Percentiles rank a stretch among this genome's conserved stretches.
phyloP scores from a whole-genome alignment of 208 protist genomes.

The Crithidia bombi region DNA sequence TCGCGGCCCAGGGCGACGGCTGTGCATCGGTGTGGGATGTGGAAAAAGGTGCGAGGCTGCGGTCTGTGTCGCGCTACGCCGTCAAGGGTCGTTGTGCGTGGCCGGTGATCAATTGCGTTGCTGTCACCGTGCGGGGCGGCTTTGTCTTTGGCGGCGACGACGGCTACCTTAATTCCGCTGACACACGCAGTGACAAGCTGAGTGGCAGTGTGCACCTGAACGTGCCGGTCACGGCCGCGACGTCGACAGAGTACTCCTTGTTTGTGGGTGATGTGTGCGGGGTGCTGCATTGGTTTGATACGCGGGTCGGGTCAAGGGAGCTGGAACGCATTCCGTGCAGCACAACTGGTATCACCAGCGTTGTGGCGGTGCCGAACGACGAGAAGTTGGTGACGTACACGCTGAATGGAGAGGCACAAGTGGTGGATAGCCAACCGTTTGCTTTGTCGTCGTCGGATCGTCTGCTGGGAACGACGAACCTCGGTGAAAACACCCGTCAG shows the following conservation, averaged over 20 bases:
- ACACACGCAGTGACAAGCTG: conserved; percentile 27
- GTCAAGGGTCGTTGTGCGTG: conserved; percentile 50
- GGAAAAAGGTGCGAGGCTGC: conserved; percentile 42
- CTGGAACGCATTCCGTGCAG: conserved; percentile 45
- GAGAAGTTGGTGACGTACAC: conserved; percentile 51
- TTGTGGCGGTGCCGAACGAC: conserved; percentile 20
- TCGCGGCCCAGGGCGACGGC: conserved; percentile 73
- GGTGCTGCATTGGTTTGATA: conserved; percentile 68
- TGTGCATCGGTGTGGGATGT: conserved; percentile 70
- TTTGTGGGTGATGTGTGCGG: conserved; percentile 79
- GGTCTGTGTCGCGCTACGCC: conserved; percentile 42
- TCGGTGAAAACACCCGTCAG: conserved; percentile 44
- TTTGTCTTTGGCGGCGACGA: conserved; percentile 79
- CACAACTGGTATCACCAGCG: conserved; percentile 38
- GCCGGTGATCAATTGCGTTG: conserved; percentile 82
- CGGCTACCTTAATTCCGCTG: conserved; percentile 64
- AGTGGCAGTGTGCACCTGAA: conserved; percentile 37
- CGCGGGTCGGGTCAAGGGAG: conserved; percentile 38
- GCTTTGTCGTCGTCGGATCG: conserved; percentile 59
- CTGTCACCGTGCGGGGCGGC: conserved; percentile 9
- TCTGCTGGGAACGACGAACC: conserved; percentile 33
- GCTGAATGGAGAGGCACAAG: conserved; percentile 46
- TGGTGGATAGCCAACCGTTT: conserved; percentile 79
- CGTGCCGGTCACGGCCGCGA: conserved; percentile 61
- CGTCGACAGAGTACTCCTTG: conserved; percentile 45